These are phyloP conservation scores for Wickerhamia fluorescens DNA, from an alignment of 805 yeast genomes.

Conservation along the genomic window DNA sequence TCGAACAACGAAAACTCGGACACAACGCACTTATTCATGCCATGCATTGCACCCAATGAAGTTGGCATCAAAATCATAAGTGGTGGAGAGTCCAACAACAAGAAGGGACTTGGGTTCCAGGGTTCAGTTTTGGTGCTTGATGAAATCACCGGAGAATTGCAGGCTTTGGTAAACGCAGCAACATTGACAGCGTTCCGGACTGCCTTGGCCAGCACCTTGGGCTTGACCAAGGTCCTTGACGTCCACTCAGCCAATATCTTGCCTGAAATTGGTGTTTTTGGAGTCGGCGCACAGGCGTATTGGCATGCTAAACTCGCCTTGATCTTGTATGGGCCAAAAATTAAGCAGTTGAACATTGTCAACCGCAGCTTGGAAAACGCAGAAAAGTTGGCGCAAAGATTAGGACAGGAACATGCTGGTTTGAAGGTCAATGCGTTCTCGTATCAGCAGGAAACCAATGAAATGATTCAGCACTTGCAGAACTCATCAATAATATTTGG, in stretches of 20 bases:
- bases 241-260: constrained; percentile 17
- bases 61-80: constrained; percentile 58
- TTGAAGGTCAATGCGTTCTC: constrained; percentile 16
- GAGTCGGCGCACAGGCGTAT: constrained; percentile 57
- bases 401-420: constrained; percentile 21
- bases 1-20: constrained; percentile 28
- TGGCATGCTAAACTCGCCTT: constrained; percentile 52
- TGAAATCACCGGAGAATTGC: constrained; percentile 41
- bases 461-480: constrained; percentile 19
- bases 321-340: constrained; percentile 28
- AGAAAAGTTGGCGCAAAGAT: constrained; percentile 14
- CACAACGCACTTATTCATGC: constrained; percentile 56
- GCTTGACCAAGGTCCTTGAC: constrained; percentile 28
- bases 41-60: constrained; percentile 44
- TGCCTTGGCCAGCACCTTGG: constrained; percentile 49
- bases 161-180: constrained; percentile 51
- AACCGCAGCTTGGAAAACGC: constrained; percentile 41
- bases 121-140: constrained; percentile 50
- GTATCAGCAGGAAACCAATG: constrained; percentile 7
- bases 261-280: constrained; percentile 38
- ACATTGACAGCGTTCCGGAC: constrained; percentile 62
- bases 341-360: constrained; percentile 37
- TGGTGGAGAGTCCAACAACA: constrained; percentile 37
- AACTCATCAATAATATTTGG: constrained; percentile 47
- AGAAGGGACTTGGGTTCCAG: constrained; percentile 43